Evolutionary conservation across 148 eudicot genomes (phyloP).

Genomic region (Gaultheria prostrata): DNA sequence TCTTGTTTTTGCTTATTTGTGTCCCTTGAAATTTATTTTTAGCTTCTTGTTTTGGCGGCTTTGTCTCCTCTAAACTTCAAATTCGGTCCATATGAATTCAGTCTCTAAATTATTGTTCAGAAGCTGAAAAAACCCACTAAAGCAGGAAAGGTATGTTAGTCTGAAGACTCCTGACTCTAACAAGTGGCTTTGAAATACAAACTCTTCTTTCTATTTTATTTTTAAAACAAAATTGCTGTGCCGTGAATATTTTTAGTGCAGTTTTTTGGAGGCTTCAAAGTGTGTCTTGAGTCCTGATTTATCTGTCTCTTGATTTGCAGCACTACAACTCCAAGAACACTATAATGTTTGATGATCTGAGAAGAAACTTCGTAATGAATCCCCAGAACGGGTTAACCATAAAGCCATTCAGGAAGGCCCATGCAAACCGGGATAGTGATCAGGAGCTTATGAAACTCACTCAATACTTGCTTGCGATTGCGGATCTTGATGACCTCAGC

Average conservation of each 20-base stretch:
- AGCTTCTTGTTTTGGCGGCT: too few relatives aligned
- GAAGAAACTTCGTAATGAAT: conserved; percentile 94
- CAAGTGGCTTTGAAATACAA: neutral
- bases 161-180: too few relatives aligned
- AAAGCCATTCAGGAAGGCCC: conserved; percentile 91
- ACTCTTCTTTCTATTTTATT: neutral
- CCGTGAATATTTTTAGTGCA: neutral
- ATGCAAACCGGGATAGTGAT: conserved; percentile 67
- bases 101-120: too few relatives aligned
- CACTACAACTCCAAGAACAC: conserved; percentile 81
- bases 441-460: conserved; percentile 91
- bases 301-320: conserved; percentile 39
- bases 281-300: neutral
- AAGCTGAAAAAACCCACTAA: too few relatives aligned
- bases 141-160: too few relatives aligned
- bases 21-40: too few relatives aligned
- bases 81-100: too few relatives aligned
- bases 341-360: conserved; percentile 93
- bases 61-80: too few relatives aligned
- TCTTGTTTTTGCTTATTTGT: too few relatives aligned
- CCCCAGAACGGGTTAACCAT: conserved; percentile 90
- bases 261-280: neutral
- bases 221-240: neutral
- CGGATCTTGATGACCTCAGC: conserved; percentile 83
- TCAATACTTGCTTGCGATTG: conserved; percentile 82